phyloP scores from a whole-genome alignment of 805 yeast species.

The Spathaspora boniae region DNA sequence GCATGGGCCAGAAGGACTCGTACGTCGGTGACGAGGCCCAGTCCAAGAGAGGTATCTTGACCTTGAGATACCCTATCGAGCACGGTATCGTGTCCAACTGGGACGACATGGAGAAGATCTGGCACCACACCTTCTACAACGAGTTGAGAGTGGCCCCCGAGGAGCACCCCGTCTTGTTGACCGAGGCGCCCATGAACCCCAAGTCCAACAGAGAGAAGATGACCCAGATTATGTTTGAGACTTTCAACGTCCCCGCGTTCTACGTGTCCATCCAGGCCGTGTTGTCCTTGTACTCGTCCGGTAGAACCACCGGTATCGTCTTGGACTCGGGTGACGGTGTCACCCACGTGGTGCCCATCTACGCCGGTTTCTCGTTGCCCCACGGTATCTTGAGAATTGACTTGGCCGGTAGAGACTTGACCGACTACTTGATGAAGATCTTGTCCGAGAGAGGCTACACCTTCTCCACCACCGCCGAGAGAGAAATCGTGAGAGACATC shows the following conservation, averaged over 20 bases:
- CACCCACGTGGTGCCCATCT: constrained; percentile 99
- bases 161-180: constrained; percentile 98
- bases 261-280: constrained; percentile 99
- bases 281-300: constrained; percentile 95
- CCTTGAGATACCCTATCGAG: constrained; percentile 98
- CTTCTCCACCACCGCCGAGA: constrained; percentile 98
- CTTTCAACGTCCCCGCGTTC: constrained; percentile 99
- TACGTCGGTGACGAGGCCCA: constrained; percentile 99
- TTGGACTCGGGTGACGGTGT: constrained; percentile 99
- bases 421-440: constrained; percentile 98
- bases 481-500: constrained; percentile 92
- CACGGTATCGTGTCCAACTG: constrained; percentile 99
- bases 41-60: constrained; percentile 99
- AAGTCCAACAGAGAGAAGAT: constrained; percentile 99
- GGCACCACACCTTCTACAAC: constrained; percentile 99
- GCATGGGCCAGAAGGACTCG: constrained; percentile 99
- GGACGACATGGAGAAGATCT: constrained; percentile 99
- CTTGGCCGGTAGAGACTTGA: constrained; percentile 99
- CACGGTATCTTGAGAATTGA: constrained; percentile 98
- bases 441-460: constrained; percentile 98
- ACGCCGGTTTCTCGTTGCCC: constrained; percentile 99
- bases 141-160: constrained; percentile 99
- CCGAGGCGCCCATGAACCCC: constrained; percentile 99
- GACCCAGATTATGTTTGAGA: constrained; percentile 99
- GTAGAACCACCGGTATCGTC: constrained; percentile 99